Percentiles rank a stretch among this genome's conserved stretches.
These are phyloP conservation scores for Ustilago lituana DNA, from an alignment of 1,284 basidiomycete genomes.

Conservation along the genomic window DNA sequence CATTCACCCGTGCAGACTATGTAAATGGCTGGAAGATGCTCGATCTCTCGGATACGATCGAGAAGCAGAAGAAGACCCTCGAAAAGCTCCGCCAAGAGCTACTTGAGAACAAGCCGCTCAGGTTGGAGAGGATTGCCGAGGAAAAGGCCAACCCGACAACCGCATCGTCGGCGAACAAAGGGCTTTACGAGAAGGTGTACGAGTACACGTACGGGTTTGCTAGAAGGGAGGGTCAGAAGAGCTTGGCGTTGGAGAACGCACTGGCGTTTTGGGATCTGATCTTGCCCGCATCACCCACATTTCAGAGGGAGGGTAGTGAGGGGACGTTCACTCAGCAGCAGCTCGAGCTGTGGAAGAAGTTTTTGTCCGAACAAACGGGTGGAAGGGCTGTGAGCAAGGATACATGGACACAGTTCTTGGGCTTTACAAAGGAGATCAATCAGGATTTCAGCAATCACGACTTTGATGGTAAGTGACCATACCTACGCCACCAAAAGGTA, in stretches of 20 bases:
- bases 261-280: conserved; percentile 85
- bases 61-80: conserved; percentile 54
- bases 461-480: conserved; percentile 79
- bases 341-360: conserved; percentile 85
- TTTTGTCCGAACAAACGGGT: conserved; percentile 74
- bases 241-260: conserved; percentile 76
- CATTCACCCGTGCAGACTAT: conserved; percentile 54
- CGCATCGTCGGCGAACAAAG: conserved; percentile 36
- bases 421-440: conserved; percentile 84
- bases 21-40: conserved; percentile 62
- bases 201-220: conserved; percentile 87
- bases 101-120: conserved; percentile 43
- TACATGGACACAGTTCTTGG: conserved; percentile 85
- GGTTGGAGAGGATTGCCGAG: conserved; percentile 38
- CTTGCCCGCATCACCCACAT: conserved; percentile 79
- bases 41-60: conserved; percentile 47
- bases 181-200: conserved; percentile 82
- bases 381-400: conserved; percentile 89
- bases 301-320: conserved; percentile 65
- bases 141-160: conserved; percentile 42
- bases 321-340: conserved; percentile 77
- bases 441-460: conserved; percentile 82
- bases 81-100: conserved; percentile 52
- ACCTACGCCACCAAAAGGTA: too few relatives aligned
- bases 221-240: conserved; percentile 75